A percentile compares a stretch with the other conserved stretches of the same genome.
Conservation (phyloP, 2,329 filamentous ascomycete genomes). For the Stachybotrys chartarum region DNA sequence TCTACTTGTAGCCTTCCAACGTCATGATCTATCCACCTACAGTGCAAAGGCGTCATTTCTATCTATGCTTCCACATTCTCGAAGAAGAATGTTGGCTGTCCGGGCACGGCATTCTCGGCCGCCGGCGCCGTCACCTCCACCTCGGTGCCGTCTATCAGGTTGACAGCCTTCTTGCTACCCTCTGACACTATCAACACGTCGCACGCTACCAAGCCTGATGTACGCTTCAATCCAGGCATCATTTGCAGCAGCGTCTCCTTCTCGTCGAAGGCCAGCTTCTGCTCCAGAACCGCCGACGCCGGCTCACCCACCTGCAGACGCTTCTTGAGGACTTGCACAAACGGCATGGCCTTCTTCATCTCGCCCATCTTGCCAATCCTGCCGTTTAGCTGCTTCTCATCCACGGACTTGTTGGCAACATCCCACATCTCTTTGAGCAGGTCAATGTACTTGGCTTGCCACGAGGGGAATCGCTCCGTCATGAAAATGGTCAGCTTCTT, state of each 20-base stretch:
- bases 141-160: constrained; percentile 44
- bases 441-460: constrained; percentile 88
- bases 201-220: constrained; percentile 60
- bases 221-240: constrained; percentile 70
- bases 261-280: constrained; percentile 85
- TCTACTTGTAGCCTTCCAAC: too few relatives aligned
- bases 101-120: constrained; percentile 74
- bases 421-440: constrained; percentile 68
- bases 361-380: constrained; percentile 76
- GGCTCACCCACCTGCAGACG: constrained; percentile 66
- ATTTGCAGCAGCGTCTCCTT: constrained; percentile 67
- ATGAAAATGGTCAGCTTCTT: constrained; percentile 88
- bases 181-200: constrained; percentile 67
- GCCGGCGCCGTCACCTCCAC: constrained; percentile 48
- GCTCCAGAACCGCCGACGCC: constrained; percentile 64
- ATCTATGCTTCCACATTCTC: constrained; percentile 59
- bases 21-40: background rate
- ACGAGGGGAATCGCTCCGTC: constrained; percentile 72
- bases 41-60: background rate
- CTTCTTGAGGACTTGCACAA: constrained; percentile 81
- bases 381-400: constrained; percentile 76
- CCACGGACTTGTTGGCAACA: constrained; percentile 48
- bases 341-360: constrained; percentile 98
- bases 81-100: constrained; percentile 75
- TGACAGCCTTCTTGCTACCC: constrained; percentile 56